Percentiles rank a stretch among this genome's conserved stretches.
These are phyloP conservation scores for Eustoma russellianum DNA, from an alignment of 257 asterid genomes.

Conservation along the genomic window DNA sequence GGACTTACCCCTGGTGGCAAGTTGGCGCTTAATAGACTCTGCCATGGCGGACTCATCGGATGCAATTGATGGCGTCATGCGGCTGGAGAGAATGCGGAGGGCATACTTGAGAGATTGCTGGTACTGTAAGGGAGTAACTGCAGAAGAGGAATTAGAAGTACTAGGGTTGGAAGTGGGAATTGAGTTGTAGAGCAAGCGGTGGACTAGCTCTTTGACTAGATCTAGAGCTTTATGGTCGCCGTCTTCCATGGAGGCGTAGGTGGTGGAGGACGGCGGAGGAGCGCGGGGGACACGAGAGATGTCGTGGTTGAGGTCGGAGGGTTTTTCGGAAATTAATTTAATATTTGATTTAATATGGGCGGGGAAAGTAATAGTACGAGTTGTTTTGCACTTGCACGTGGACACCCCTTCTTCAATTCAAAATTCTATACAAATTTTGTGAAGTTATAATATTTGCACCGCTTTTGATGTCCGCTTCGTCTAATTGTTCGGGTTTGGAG, in stretches of 20 bases:
- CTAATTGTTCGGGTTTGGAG: too few species aligned
- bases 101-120: conserved; percentile 75
- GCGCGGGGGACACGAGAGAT: not conserved
- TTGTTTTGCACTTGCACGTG: not conserved
- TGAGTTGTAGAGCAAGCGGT: conserved; percentile 45
- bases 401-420: too few species aligned
- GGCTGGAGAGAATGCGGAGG: conserved; percentile 79
- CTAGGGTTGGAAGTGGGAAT: conserved; percentile 13
- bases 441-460: too few species aligned
- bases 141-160: conserved; percentile 35
- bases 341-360: conserved; percentile 31
- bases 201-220: conserved; percentile 91
- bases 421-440: too few species aligned
- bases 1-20: conserved; percentile 93
- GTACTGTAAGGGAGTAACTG: conserved; percentile 29
- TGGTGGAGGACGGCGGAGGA: conserved; percentile 3
- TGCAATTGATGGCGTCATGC: conserved; percentile 74
- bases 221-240: conserved; percentile 51
- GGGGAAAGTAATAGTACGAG: conserved; percentile 22
- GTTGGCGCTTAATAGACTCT: conserved; percentile 83
- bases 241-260: conserved; percentile 46
- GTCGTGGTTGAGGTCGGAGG: not conserved
- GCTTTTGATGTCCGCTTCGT: too few species aligned
- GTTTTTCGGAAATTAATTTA: conserved; percentile 12
- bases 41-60: conserved; percentile 71